These are phyloP conservation scores for Eucalyptus sp. DNA, from an alignment of 345 rosid genomes.

Conservation along the genomic window DNA sequence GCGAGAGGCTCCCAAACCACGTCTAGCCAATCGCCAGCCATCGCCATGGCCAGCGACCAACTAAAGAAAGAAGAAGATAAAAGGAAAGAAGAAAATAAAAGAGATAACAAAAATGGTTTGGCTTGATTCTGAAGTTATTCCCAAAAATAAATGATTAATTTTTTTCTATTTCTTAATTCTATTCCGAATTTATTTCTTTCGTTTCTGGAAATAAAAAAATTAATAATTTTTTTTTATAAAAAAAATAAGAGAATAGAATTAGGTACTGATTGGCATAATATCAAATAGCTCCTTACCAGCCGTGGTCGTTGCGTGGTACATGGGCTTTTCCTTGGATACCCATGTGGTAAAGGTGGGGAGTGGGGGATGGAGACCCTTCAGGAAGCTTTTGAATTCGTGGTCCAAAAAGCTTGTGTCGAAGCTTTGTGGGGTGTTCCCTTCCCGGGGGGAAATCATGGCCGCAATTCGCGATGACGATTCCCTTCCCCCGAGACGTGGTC, in stretches of 20 bases:
- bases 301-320: background rate
- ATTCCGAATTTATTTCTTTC: too few species aligned
- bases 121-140: too few species aligned
- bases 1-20: too few species aligned
- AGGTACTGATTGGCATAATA: too few species aligned
- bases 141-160: too few species aligned
- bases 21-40: accelerated
- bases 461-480: background rate
- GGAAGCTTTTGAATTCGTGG: background rate
- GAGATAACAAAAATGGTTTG: too few species aligned
- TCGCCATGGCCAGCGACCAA: accelerated
- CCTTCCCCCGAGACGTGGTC: background rate
- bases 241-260: too few species aligned
- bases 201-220: too few species aligned
- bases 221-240: too few species aligned
- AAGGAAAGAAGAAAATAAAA: too few species aligned
- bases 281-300: background rate
- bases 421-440: background rate
- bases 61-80: too few species aligned
- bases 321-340: background rate
- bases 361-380: background rate
- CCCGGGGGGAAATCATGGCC: background rate
- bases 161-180: too few species aligned
- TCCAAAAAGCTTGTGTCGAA: background rate
- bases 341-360: background rate